A percentile compares a stretch with the other conserved stretches of the same genome.
These are phyloP conservation scores for Lachnellula subtilissima DNA, from an alignment of 2,329 filamentous ascomycete species.

Conservation along the genomic window DNA sequence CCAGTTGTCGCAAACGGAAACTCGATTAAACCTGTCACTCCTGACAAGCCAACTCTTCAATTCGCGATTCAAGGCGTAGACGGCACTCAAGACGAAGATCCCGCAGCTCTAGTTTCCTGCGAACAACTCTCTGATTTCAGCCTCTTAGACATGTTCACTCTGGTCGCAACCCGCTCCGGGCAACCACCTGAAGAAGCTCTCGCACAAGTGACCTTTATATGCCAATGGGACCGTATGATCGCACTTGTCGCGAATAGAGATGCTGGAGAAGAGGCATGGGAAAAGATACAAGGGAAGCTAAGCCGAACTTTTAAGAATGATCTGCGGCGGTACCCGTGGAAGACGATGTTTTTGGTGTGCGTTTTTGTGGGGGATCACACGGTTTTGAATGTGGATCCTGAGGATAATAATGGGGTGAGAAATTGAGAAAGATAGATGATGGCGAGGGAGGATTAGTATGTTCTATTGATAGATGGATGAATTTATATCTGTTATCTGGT, in stretches of 20 bases:
- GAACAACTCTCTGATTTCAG: background rate
- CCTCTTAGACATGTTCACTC: background rate
- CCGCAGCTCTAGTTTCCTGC: background rate
- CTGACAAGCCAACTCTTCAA: background rate
- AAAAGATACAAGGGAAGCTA: conserved; percentile 1
- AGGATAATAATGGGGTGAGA: background rate
- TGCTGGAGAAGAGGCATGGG: conserved; percentile 3
- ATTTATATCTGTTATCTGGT: no score
- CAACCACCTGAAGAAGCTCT: background rate
- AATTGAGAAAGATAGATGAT: background rate
- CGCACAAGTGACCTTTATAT: background rate
- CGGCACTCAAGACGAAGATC: conserved; percentile 1
- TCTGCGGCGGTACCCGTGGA: background rate
- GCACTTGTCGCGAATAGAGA: background rate
- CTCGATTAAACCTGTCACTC: background rate
- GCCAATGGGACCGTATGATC: background rate
- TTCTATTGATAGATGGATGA: background rate
- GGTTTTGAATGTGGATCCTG: background rate
- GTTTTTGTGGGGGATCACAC: conserved; percentile 1
- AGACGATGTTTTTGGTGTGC: conserved; percentile 2
- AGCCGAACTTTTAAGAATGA: background rate
- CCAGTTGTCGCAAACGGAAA: background rate
- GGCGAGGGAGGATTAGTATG: background rate
- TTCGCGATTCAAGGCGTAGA: conserved; percentile 4
- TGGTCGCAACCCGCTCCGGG: background rate